These are phyloP conservation scores for Teratosphaeria epicoccoides DNA, from an alignment of 2,329 filamentous ascomycete genomes.

Conservation along the genomic window DNA sequence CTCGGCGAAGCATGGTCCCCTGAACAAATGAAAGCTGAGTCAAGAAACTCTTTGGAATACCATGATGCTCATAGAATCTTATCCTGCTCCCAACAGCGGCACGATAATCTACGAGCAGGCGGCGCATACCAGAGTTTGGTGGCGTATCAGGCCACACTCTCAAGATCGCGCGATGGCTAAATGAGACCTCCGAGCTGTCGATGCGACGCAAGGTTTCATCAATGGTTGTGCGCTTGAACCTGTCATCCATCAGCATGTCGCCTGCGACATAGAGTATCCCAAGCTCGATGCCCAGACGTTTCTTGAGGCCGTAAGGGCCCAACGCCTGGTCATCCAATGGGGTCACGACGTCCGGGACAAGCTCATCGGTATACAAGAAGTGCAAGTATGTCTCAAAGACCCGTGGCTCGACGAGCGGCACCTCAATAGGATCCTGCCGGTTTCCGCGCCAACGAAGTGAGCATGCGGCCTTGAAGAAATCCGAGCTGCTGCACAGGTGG, in stretches of 20 bases:
- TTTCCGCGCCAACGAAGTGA: background rate
- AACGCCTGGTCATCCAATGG: background rate
- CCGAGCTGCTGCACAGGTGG: slow-evolving; percentile 4
- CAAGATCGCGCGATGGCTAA: background rate
- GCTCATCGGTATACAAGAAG: background rate
- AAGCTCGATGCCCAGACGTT: background rate
- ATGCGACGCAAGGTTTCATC: background rate
- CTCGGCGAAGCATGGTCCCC: background rate
- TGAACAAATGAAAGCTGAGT: background rate
- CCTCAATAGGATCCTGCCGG: background rate
- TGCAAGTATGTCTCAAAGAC: background rate
- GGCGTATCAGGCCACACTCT: background rate
- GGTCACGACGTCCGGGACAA: background rate
- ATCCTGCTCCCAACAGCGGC: background rate
- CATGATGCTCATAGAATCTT: background rate
- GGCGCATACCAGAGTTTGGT: background rate
- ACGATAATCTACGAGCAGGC: background rate
- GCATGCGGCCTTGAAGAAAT: slow-evolving; percentile 10
- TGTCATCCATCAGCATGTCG: background rate
- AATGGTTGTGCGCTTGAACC: background rate
- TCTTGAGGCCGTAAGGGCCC: background rate
- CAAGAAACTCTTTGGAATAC: background rate
- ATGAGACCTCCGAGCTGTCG: background rate
- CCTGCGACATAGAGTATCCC: background rate
- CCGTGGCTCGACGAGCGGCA: background rate